Percentiles rank a stretch among this genome's conserved stretches.
These are phyloP conservation scores for Neonectria magnoliae DNA, from an alignment of 2,329 filamentous ascomycete genomes.

Conservation along the genomic window DNA sequence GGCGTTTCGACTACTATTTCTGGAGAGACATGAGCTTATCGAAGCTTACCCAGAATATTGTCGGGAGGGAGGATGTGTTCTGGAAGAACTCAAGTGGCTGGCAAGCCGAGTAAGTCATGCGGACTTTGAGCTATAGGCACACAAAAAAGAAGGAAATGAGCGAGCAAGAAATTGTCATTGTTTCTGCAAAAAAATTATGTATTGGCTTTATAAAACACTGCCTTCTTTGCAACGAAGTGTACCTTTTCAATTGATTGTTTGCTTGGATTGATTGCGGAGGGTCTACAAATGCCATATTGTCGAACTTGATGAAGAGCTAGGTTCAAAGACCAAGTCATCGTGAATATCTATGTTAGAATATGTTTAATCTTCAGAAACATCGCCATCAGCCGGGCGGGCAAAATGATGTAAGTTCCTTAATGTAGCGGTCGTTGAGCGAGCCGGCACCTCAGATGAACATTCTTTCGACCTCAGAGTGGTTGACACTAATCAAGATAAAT, in stretches of 20 bases:
- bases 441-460: neutral
- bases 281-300: no score
- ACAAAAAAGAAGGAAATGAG: neutral
- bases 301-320: neutral
- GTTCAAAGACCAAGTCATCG: neutral
- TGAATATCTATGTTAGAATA: neutral
- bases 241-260: neutral
- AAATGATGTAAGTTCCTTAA: neutral
- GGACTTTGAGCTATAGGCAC: neutral
- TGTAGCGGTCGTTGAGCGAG: neutral
- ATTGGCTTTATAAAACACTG: neutral
- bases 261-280: no score
- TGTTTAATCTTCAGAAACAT: neutral
- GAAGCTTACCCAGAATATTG: neutral
- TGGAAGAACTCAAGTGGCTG: constrained; percentile 5
- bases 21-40: neutral
- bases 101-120: neutral
- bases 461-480: no score
- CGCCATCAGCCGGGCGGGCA: neutral
- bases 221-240: neutral
- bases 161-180: neutral
- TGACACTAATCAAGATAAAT: neutral
- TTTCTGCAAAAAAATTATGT: neutral
- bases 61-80: neutral
- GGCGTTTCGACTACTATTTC: neutral